Evolutionary conservation across 257 asterid species (phyloP), one percentile per base, ranked within the genome.

Genomic region (Solanum peruvianum): DNA sequence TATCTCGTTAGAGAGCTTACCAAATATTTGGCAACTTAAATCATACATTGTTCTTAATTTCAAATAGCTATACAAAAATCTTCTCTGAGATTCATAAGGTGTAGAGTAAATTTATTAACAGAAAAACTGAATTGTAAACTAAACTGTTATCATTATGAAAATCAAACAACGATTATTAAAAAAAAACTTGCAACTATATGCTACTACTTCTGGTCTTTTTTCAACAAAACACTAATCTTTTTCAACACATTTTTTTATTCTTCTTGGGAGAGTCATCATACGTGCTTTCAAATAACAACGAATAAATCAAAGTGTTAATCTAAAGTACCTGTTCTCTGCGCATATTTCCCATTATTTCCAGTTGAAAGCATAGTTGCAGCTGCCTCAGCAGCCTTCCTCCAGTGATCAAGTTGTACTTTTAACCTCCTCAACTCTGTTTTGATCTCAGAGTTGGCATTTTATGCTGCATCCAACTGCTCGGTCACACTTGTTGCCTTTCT

Each of bases 371-470:
- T 96, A 33, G 96, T 90, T 7, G 99, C 93, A 69, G 99, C 99
- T 2, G 95, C 97, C 91, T 95, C 98, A 1, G 99, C 99, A 11
- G 99, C 99, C 86, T 97, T 97, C 89, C 98, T 94, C 99, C 99
- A 97, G 86, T 95, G 99, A 88, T 96, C 99, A 1, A 97, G 89
- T 84, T 95, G 99, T 87, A 95, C 97, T 86, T 94, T 97, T 88
- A 97, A 82, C 86, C 93, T 93, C 91, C 96, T 93, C 85, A 97
- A 44, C 80, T 97, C 99, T 2, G 91, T 92, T 87, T 97, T 99
- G 94, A 95, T 89, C 87, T 96, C 97, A 0, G 91, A 86, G 91
- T 90, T 93, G 27, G 96, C 93, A 23, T 92, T 93, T 85, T 93
- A 98, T n/a, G 98, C 95, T 56, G 98, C 96, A 83, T 94, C 94